Evolutionary conservation across 148 eudicot species (phyloP).

Genomic region (Rheum nobile): DNA sequence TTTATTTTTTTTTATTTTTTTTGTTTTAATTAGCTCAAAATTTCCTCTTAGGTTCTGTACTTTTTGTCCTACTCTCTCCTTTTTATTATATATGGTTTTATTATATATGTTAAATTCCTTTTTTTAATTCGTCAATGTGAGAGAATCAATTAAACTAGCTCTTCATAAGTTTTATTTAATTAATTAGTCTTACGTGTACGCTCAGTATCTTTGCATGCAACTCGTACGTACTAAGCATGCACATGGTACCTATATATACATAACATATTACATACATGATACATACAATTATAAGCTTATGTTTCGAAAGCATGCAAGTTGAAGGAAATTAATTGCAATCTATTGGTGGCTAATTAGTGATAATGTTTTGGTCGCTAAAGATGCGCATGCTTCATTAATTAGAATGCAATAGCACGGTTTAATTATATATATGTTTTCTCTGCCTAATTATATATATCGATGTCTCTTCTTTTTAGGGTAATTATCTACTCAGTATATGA

Average conservation of each 20-base stretch:
- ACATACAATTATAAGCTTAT: background rate
- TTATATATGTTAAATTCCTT: background rate
- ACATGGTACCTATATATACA: background rate
- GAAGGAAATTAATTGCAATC: background rate
- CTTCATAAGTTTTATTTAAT: background rate
- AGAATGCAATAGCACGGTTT: background rate
- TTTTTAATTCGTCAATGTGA: background rate
- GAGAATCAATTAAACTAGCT: too few species aligned
- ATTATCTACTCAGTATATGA: background rate
- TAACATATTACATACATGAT: background rate
- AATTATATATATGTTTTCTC: background rate
- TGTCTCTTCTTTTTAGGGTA: background rate
- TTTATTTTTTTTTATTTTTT: background rate
- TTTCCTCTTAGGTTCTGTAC: slow-evolving; percentile 5
- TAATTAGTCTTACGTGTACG: background rate
- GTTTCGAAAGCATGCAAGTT: background rate
- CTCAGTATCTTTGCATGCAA: background rate
- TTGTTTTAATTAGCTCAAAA: background rate
- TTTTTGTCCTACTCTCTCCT: slow-evolving; percentile 8
- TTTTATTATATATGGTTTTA: background rate
- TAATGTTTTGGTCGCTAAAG: background rate
- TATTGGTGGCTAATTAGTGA: background rate
- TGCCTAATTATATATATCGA: background rate
- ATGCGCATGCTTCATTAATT: slow-evolving; percentile 2
- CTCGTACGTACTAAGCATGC: background rate